These are phyloP conservation scores for Ogataea ganodermae DNA, from an alignment of 805 yeast species.

Conservation along the genomic window DNA sequence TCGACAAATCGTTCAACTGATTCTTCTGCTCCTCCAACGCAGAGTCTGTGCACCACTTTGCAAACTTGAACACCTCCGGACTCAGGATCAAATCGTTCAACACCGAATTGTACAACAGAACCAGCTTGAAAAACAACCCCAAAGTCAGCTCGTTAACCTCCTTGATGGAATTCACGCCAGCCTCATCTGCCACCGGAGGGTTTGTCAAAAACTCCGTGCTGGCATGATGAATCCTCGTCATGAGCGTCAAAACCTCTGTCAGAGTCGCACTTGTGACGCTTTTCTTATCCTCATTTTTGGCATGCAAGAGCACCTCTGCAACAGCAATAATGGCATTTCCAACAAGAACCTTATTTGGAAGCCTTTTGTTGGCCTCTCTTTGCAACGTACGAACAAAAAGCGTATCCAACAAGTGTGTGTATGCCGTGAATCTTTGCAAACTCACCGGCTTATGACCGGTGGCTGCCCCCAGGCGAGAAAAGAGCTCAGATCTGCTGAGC, in stretches of 20 bases:
- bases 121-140: conserved; percentile 63
- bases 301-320: conserved; percentile 57
- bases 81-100: conserved; percentile 65
- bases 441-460: not conserved
- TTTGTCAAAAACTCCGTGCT: conserved; percentile 47
- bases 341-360: conserved; percentile 56
- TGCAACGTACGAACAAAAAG: conserved; percentile 42
- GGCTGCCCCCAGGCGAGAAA: not conserved
- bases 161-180: conserved; percentile 45
- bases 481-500: not conserved
- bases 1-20: conserved; percentile 20
- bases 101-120: conserved; percentile 61
- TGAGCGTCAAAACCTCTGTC: conserved; percentile 57
- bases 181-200: conserved; percentile 31
- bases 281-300: conserved; percentile 64
- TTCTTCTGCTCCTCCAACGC: conserved; percentile 52
- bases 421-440: conserved; percentile 7
- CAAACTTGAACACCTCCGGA: conserved; percentile 64
- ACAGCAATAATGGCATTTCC: conserved; percentile 67
- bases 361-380: conserved; percentile 60
- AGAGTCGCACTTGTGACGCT: conserved; percentile 55
- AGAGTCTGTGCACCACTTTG: conserved; percentile 71
- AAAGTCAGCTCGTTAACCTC: conserved; percentile 65
- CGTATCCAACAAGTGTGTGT: conserved; percentile 31
- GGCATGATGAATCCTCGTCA: conserved; percentile 62